A percentile compares a stretch with the other conserved stretches of the same genome.
phyloP scores from a whole-genome alignment of 352 stramenopile genomes.

The Peronosclerospora sorghi region DNA sequence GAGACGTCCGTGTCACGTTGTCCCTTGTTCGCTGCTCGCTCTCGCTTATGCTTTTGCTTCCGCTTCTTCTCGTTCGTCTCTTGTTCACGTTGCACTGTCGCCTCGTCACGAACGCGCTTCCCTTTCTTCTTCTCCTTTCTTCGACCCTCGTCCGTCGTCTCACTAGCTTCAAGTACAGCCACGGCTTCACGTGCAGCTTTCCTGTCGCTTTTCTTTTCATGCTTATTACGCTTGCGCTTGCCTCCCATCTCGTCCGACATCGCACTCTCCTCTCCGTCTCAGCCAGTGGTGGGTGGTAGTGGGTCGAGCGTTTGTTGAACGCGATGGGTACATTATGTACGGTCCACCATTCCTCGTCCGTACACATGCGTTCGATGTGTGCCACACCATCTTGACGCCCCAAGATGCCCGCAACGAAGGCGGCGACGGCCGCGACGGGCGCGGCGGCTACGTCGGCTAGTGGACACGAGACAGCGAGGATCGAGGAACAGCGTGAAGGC shows the following conservation, averaged over 20 bases:
- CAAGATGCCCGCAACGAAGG: too few species aligned
- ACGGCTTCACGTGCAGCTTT: constrained; percentile 29
- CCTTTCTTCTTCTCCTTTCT: constrained; percentile 9
- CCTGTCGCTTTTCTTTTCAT: constrained; percentile 31
- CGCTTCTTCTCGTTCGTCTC: constrained; percentile 42
- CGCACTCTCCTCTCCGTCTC: constrained; percentile 2
- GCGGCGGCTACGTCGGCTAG: too few species aligned
- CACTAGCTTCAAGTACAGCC: background rate
- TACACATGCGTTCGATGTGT: background rate
- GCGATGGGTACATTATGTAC: constrained; percentile 9
- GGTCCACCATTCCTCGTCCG: background rate
- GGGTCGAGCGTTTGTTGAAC: constrained; percentile 8
- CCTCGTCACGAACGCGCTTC: constrained; percentile 22
- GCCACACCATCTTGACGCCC: background rate
- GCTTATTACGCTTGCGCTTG: constrained; percentile 37
- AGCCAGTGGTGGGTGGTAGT: constrained; percentile 14
- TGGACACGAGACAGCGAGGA: constrained; percentile 2
- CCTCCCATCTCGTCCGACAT: constrained; percentile 24
- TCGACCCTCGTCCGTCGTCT: background rate
- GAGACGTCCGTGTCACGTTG: constrained; percentile 39
- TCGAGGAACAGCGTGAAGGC: too few species aligned
- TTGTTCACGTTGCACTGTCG: constrained; percentile 30
- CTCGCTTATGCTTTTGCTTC: constrained; percentile 33
- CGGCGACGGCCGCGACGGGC: too few species aligned
- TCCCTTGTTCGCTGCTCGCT: constrained; percentile 28